A percentile compares a stretch with the other conserved stretches of the same genome.
phyloP scores from a whole-genome alignment of 352 stramenopile genomes.

The Globisporangium solare region DNA sequence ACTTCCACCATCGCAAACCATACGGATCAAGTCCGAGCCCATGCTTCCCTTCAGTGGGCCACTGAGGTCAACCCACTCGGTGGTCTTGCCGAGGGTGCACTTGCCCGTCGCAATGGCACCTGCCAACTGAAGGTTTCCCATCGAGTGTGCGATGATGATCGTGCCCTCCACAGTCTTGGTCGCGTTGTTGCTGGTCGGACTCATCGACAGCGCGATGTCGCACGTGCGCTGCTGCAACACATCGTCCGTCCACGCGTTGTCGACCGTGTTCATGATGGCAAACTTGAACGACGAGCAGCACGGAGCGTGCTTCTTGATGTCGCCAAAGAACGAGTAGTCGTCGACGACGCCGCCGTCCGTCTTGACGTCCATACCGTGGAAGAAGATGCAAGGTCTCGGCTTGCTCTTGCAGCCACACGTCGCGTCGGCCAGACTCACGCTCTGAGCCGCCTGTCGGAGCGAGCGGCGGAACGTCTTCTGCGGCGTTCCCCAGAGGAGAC shows the following conservation, averaged over 20 bases:
- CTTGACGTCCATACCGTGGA: constrained; percentile 41
- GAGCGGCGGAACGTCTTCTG: constrained; percentile 14
- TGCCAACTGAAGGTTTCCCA: constrained; percentile 50
- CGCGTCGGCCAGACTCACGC: constrained; percentile 22
- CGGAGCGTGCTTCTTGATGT: constrained; percentile 40
- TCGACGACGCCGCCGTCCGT: constrained; percentile 31
- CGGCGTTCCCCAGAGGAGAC: constrained; percentile 21
- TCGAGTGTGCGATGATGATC: constrained; percentile 61
- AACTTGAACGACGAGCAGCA: constrained; percentile 59
- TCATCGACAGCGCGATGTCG: constrained; percentile 30
- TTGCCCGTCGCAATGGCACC: constrained; percentile 24
- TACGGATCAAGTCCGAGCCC: constrained; percentile 26
- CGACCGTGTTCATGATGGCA: constrained; percentile 37
- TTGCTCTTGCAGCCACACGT: constrained; percentile 29
- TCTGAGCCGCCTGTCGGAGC: constrained; percentile 13
- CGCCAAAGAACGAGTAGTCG: constrained; percentile 28
- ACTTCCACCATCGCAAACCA: no score
- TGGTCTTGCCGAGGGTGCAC: constrained; percentile 14
- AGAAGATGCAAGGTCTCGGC: constrained; percentile 49
- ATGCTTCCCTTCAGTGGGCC: constrained; percentile 43
- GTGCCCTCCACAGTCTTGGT: constrained; percentile 50
- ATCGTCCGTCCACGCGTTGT: constrained; percentile 40
- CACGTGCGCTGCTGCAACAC: constrained; percentile 34
- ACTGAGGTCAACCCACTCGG: constrained; percentile 38
- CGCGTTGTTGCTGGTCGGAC: constrained; percentile 23